Conservation (phyloP, 1,139 yeast genomes). For the Eremothecium sinecaudum region DNA sequence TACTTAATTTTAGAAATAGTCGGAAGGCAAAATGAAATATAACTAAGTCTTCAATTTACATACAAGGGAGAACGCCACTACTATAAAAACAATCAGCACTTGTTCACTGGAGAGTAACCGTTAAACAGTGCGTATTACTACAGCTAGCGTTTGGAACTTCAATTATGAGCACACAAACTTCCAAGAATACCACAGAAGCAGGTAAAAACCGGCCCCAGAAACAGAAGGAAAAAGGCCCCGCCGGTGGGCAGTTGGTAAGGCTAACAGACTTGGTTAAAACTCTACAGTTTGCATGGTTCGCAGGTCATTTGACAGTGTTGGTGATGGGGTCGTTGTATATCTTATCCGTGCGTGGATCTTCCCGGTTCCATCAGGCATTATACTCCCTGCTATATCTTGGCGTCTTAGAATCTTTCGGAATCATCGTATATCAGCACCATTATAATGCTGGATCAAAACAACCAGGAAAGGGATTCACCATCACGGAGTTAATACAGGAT, state of each 20-base stretch:
- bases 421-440: constrained; percentile 53
- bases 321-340: constrained; percentile 45
- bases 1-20: too few relatives aligned
- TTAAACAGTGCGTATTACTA: too few relatives aligned
- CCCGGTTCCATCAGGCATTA: constrained; percentile 36
- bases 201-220: not conserved
- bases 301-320: constrained; percentile 63
- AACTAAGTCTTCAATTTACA: too few relatives aligned
- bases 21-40: too few relatives aligned
- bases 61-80: too few relatives aligned
- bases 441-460: constrained; percentile 24
- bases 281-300: constrained; percentile 33
- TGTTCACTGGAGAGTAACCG: too few relatives aligned
- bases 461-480: constrained; percentile 21
- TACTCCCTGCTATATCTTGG: constrained; percentile 58
- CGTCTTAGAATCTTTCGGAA: constrained; percentile 64
- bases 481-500: constrained; percentile 38
- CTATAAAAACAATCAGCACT: too few relatives aligned
- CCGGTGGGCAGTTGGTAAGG: constrained; percentile 5
- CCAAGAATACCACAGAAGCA: not conserved
- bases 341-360: constrained; percentile 37
- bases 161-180: too few relatives aligned
- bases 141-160: too few relatives aligned
- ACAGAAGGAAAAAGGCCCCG: too few relatives aligned
- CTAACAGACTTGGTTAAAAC: constrained; percentile 21